Conservation (phyloP, 164 flowering plant species). For the Piper betle region DNA sequence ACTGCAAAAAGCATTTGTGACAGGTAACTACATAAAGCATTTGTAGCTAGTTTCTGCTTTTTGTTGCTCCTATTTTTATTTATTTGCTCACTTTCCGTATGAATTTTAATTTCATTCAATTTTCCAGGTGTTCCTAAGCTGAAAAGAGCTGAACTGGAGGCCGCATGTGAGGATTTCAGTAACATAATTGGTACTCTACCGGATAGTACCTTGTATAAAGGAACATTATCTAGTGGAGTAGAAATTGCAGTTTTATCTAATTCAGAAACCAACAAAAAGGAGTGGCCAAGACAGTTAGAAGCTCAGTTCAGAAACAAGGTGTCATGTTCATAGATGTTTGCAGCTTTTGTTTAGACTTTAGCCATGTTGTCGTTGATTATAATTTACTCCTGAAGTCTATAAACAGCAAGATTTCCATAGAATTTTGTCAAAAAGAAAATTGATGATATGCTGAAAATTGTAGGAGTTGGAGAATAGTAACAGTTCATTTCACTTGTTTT, state of each 20-base stretch:
- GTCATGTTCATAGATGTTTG: not conserved
- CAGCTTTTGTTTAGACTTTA: not conserved
- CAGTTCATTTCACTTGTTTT: too few relatives aligned
- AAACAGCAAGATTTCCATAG: too few relatives aligned
- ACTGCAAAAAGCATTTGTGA: conserved; percentile 75
- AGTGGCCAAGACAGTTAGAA: conserved; percentile 51
- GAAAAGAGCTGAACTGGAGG: conserved; percentile 54
- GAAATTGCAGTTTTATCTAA: conserved; percentile 61
- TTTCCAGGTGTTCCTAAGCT: conserved; percentile 64
- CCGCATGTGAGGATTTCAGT: conserved; percentile 87
- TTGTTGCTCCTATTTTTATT: not conserved
- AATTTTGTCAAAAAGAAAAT: too few relatives aligned
- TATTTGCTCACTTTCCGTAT: not conserved
- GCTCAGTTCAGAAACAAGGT: conserved; percentile 59
- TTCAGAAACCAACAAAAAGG: conserved; percentile 23
- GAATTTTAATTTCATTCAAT: not conserved
- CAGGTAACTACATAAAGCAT: conserved; percentile 78
- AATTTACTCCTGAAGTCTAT: too few relatives aligned
- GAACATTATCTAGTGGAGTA: conserved; percentile 78
- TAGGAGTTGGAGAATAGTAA: too few relatives aligned
- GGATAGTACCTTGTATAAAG: conserved; percentile 56
- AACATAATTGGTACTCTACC: conserved; percentile 52
- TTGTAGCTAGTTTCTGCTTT: conserved; percentile 43
- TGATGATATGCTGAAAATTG: too few relatives aligned
- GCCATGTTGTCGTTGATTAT: not conserved